Conservation (phyloP, 768 basidiomycete species). For the Tulasnella calospora region DNA sequence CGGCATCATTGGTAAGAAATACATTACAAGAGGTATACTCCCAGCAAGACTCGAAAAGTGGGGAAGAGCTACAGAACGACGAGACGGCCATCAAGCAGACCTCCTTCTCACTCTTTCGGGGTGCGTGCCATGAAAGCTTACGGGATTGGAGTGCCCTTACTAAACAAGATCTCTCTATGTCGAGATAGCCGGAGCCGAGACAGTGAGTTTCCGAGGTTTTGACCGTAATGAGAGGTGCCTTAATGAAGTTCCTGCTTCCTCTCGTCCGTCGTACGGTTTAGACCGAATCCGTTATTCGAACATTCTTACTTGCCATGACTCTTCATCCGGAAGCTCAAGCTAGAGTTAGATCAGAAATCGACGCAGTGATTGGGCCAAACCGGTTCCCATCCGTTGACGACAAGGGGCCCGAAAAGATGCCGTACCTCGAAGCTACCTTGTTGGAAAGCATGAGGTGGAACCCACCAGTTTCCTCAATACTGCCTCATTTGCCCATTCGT, state of each 20-base stretch:
- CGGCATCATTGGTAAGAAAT: not conserved
- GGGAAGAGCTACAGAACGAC: not conserved
- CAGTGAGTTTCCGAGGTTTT: not conserved
- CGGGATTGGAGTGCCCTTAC: not conserved
- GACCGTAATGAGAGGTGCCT: not conserved
- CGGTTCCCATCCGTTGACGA: slow-evolving; percentile 19
- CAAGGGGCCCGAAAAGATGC: not conserved
- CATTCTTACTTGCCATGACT: slow-evolving; percentile 25
- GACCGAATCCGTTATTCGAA: not conserved
- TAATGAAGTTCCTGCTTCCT: not conserved
- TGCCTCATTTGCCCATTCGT: slow-evolving; percentile 7
- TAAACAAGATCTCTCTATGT: not conserved
- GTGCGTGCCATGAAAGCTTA: not conserved
- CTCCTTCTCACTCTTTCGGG: not conserved
- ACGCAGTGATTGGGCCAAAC: not conserved
- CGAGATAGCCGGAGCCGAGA: not conserved
- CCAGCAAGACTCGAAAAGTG: not conserved
- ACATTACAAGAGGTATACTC: not conserved
- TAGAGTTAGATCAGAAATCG: slow-evolving; percentile 9
- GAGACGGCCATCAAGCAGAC: not conserved
- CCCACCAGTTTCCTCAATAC: not conserved
- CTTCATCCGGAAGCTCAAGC: slow-evolving; percentile 16
- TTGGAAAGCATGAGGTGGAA: not conserved
- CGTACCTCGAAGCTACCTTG: slow-evolving; percentile 17
- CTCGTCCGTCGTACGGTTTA: not conserved